Conservation (phyloP, 257 asterid genomes). For the Ehretia macrophylla region DNA sequence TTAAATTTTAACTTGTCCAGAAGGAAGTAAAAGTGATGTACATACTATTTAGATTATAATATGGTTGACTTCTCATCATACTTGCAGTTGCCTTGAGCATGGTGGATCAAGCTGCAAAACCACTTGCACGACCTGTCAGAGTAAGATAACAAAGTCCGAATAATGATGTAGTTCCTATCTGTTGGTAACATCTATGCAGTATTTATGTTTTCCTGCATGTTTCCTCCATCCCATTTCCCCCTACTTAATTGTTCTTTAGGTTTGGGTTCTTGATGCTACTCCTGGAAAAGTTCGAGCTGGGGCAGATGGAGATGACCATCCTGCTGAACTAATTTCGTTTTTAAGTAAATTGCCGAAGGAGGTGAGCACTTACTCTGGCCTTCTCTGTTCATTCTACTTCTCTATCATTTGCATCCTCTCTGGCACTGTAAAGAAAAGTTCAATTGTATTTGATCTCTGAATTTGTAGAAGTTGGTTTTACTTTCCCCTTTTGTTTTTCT, state of each 20-base stretch:
- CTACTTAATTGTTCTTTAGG: conserved; percentile 40
- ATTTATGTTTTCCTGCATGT: conserved; percentile 1
- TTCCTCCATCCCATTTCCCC: conserved; percentile 8
- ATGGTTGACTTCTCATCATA: conserved; percentile 16
- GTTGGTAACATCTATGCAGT: not conserved
- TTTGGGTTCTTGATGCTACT: conserved; percentile 92
- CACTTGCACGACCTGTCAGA: conserved; percentile 97
- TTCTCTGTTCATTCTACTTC: not conserved
- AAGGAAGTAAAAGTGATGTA: conserved; percentile 1
- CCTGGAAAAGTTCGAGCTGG: conserved; percentile 98
- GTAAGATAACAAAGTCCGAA: conserved; percentile 37
- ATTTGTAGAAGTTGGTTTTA: too few relatives aligned
- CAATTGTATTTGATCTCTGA: not conserved
- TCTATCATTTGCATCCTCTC: not conserved
- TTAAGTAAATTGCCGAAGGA: conserved; percentile 60
- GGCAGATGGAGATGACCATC: conserved; percentile 95
- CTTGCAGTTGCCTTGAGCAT: conserved; percentile 91
- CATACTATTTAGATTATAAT: not conserved
- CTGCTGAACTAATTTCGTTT: conserved; percentile 85
- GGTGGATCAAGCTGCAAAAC: conserved; percentile 95
- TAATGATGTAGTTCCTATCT: not conserved
- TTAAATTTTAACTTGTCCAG: not conserved
- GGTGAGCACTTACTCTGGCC: conserved; percentile 37
- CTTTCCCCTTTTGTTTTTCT: too few relatives aligned
- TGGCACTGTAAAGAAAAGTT: not conserved